A percentile compares a stretch with the other conserved stretches of the same genome.
These are phyloP conservation scores for Saxophila tyrrhenica DNA, from an alignment of 495 filamentous ascomycete genomes.

Conservation along the genomic window DNA sequence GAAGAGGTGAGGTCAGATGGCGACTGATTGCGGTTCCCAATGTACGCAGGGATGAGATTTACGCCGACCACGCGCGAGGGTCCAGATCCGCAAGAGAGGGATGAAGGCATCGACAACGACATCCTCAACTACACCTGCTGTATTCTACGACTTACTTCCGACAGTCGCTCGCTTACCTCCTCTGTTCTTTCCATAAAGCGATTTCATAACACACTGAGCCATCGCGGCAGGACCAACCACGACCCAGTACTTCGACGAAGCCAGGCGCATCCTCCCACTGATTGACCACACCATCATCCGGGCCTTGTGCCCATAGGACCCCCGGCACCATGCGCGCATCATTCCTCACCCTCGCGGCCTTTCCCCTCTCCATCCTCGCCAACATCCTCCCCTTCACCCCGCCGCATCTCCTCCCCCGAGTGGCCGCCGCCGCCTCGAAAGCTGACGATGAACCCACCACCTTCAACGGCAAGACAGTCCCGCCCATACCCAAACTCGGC, in stretches of 20 bases:
- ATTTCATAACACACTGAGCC: too few relatives aligned
- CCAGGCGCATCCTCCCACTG: neutral
- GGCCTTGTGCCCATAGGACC: neutral
- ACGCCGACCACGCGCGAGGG: too few relatives aligned
- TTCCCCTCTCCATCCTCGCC: neutral
- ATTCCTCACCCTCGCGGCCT: neutral
- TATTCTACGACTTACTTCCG: too few relatives aligned
- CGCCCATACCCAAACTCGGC: slow-evolving; percentile 55
- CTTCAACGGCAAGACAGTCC: slow-evolving; percentile 74
- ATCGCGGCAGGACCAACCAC: neutral
- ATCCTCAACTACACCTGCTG: too few relatives aligned
- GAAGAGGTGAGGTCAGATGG: neutral
- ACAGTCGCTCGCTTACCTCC: neutral
- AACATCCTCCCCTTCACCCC: neutral
- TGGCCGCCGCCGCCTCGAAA: neutral
- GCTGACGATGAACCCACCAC: slow-evolving; percentile 34
- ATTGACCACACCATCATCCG: slow-evolving; percentile 2
- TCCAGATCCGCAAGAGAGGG: too few relatives aligned
- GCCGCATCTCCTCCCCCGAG: neutral
- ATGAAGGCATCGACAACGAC: too few relatives aligned
- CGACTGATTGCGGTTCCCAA: too few relatives aligned
- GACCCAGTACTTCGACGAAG: neutral
- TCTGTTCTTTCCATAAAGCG: too few relatives aligned
- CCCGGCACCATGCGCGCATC: neutral
- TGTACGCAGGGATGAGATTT: too few relatives aligned